These are phyloP conservation scores for Annulohypoxylon truncatum DNA, from an alignment of 2,329 filamentous ascomycete genomes.

Conservation along the genomic window DNA sequence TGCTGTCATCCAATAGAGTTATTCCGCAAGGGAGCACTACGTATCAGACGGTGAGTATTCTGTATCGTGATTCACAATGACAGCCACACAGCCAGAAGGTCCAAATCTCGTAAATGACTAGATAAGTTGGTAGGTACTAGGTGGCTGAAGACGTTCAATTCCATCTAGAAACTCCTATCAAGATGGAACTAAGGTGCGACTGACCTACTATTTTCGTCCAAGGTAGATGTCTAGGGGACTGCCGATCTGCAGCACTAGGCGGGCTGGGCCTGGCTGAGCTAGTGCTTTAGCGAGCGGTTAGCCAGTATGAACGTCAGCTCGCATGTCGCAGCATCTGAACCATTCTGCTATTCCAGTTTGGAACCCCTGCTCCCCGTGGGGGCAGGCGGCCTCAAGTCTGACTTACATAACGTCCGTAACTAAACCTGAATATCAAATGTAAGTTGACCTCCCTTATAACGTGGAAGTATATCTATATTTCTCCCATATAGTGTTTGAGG, in stretches of 20 bases:
- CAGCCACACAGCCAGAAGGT: neutral
- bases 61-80: slow-evolving; percentile 13
- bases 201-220: neutral
- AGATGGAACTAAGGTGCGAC: neutral
- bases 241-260: neutral
- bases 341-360: slow-evolving; percentile 3
- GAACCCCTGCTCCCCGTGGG: slow-evolving; percentile 17
- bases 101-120: neutral
- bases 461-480: neutral
- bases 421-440: neutral
- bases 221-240: neutral
- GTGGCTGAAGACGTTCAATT: neutral
- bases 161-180: neutral
- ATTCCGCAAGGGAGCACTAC: neutral
- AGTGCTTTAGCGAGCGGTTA: neutral
- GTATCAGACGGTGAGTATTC: neutral
- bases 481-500: neutral
- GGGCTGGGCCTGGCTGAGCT: neutral
- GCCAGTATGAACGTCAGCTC: slow-evolving; percentile 17
- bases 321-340: slow-evolving; percentile 22
- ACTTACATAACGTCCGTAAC: neutral
- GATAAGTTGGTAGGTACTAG: too few relatives aligned
- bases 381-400: slow-evolving; percentile 27
- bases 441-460: neutral
- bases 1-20: slow-evolving; percentile 1